A percentile compares a stretch with the other conserved stretches of the same genome.
Evolutionary conservation across 768 basidiomycete genomes (phyloP).

Genomic region (Lactarius indigo): DNA sequence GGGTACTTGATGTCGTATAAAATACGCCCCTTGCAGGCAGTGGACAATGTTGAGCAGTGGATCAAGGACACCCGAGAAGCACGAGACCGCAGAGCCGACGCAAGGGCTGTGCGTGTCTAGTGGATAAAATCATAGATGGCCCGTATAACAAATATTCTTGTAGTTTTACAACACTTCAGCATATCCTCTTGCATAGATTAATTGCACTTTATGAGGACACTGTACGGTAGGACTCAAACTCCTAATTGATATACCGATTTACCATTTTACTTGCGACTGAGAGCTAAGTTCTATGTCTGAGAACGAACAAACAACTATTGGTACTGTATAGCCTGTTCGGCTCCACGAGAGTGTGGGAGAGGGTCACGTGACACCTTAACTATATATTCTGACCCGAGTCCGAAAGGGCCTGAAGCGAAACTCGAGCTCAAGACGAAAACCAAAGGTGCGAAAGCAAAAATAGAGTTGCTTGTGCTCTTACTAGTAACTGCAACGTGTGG

Average conservation of each 20-base stretch:
- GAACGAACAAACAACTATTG: no score
- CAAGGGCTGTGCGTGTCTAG: background rate
- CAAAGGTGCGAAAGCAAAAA: no score
- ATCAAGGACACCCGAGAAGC: slow-evolving; percentile 42
- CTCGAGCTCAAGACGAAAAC: no score
- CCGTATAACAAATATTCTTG: background rate
- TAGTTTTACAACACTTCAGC: background rate
- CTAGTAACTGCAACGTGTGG: no score
- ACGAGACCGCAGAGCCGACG: slow-evolving; percentile 27
- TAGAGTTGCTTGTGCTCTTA: no score
- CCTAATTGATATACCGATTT: background rate
- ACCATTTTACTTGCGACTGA: no score
- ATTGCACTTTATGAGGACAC: background rate
- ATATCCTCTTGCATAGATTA: background rate
- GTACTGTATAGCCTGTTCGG: no score
- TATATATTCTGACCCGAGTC: no score
- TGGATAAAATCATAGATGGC: background rate
- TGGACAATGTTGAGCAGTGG: slow-evolving; percentile 45
- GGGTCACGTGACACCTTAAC: no score
- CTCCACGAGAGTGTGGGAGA: no score
- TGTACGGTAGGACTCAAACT: background rate
- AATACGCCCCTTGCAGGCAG: slow-evolving; percentile 52
- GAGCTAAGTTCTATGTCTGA: no score
- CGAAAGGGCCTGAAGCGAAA: no score
- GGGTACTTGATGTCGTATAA: slow-evolving; percentile 72